Base-by-base conservation (phyloP, 306 rosid species). In the Casuarina glauca region DNA sequence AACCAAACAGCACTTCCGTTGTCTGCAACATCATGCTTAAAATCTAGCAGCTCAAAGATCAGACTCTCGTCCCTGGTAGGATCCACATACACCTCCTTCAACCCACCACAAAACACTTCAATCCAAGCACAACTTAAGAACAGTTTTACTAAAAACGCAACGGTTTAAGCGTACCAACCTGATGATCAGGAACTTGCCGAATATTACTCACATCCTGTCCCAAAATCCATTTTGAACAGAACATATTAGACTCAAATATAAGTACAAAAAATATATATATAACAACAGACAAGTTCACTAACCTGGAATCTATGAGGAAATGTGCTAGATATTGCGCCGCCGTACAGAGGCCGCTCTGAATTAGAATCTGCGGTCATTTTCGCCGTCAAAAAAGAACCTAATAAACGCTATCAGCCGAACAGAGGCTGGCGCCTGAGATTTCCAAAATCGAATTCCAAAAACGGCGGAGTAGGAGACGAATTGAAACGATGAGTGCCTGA, bases 171-270 rank as follows among this genome's bases (percentile, higher is more conserved):
- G 45, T 2, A 38, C 83, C 58, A 74, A 90, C 98, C 95, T 92
- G 97, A 82, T 94, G 96, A 87, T 88, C 89, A 42, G 97, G 97
- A 35, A 94, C 98, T 82, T 92, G 78, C 39, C 98, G 89, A 76
- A 94, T 80, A 62, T 87, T 53, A 72, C 97, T 92, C 76, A 89
- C 87, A 76, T 94, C 98, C 98, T 94, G 72, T 64, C 62, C 45
- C 72, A 16, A 79, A 79, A 35, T 53, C 53, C 41, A 46, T 26
- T 26, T 26, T 26, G 19, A 74, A 51, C 66, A 49, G 77, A 42
- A 68, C 19, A 67, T 70, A 79, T 58, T 72, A 32, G 76, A 46
- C 69, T 50, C 17, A 7, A 5, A 19, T 3, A 15, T 3, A 9
- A 13, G 41, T 38, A 8, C 1, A 13, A 20, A 8, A 3, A 79